Evolutionary conservation across 768 basidiomycete genomes (phyloP).

Genomic region (Hysterangium stoloniferum): DNA sequence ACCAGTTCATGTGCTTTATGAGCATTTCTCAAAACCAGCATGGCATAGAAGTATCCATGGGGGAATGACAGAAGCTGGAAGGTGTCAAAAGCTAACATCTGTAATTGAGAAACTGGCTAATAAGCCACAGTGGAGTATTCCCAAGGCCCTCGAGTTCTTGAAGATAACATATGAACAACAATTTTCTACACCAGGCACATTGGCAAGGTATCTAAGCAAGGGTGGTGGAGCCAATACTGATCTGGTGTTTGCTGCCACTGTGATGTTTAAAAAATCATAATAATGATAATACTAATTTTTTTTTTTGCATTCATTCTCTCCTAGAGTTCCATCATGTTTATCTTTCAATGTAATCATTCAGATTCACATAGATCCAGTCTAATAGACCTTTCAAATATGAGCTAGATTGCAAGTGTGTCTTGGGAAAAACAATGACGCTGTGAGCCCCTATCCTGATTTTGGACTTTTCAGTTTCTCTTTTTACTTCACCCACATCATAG

Average conservation of each 20-base stretch:
- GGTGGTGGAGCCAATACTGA: neutral
- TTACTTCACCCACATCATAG: neutral
- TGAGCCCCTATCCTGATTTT: neutral
- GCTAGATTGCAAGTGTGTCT: neutral
- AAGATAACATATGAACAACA: conserved; percentile 14
- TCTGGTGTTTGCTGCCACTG: neutral
- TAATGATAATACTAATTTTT: no score
- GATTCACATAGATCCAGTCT: neutral
- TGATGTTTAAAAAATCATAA: neutral
- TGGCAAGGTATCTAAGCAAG: neutral
- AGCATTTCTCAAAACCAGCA: conserved; percentile 10
- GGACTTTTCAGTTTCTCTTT: neutral
- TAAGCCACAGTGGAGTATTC: conserved; percentile 19
- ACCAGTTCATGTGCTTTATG: conserved; percentile 12
- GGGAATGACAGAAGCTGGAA: conserved; percentile 19
- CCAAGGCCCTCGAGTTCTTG: conserved; percentile 20
- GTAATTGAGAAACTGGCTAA: conserved; percentile 18
- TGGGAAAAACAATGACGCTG: neutral
- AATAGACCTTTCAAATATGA: neutral
- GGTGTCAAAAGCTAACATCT: conserved; percentile 18
- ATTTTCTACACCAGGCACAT: neutral
- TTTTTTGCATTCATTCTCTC: neutral
- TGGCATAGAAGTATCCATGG: conserved; percentile 21
- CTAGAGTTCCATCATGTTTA: no score
- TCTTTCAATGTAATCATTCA: neutral